phyloP scores from a whole-genome alignment of 306 rosid genomes.

The Quercus variabilis region DNA sequence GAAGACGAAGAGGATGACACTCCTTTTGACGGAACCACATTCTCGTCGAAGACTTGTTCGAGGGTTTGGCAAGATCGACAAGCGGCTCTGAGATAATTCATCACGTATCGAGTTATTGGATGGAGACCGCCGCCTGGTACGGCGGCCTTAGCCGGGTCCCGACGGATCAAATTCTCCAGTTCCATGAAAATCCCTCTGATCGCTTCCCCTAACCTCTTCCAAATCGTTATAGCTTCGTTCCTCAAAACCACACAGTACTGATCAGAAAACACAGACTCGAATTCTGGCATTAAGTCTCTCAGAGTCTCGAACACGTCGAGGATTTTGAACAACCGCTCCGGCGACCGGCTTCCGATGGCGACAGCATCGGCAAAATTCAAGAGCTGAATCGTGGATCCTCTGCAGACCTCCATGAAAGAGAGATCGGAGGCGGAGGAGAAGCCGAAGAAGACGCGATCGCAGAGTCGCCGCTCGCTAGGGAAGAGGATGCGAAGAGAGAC shows the following conservation, averaged over 20 bases:
- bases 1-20: conserved; percentile 35
- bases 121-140: conserved; percentile 95
- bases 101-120: conserved; percentile 91
- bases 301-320: conserved; percentile 78
- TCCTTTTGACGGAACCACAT: conserved; percentile 38
- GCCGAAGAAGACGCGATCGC: conserved; percentile 77
- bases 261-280: conserved; percentile 65
- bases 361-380: conserved; percentile 84
- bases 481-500: conserved; percentile 71
- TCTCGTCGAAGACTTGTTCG: conserved; percentile 83
- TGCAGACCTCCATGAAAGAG: conserved; percentile 91
- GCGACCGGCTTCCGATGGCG: conserved; percentile 76
- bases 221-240: conserved; percentile 73
- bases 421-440: conserved; percentile 69
- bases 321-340: conserved; percentile 72
- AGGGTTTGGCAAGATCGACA: conserved; percentile 68
- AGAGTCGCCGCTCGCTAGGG: conserved; percentile 82
- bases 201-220: conserved; percentile 89
- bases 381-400: conserved; percentile 76
- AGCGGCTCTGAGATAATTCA: conserved; percentile 89
- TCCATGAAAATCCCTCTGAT: conserved; percentile 89
- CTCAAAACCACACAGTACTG: conserved; percentile 68
- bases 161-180: conserved; percentile 82
- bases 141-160: conserved; percentile 68
- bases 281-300: conserved; percentile 75